Base-by-base conservation (phyloP, 257 asterid genomes). In the Thymus quinquecostatus region DNA sequence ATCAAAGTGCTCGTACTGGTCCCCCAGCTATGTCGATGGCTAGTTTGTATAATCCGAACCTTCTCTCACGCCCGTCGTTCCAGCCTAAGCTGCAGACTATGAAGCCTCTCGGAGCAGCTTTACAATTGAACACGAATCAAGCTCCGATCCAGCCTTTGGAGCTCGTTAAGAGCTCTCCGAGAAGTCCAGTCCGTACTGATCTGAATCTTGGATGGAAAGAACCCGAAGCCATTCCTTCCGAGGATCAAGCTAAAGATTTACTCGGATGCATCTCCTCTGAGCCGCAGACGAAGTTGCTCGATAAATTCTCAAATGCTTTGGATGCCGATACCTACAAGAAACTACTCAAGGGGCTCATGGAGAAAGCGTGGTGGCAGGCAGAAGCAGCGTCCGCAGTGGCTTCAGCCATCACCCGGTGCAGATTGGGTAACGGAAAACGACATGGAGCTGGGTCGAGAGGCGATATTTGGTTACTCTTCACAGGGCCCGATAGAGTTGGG, bases 301-400 rank as follows among this genome's bases (percentile, higher is more conserved):
- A 86, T 53, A 93, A 89, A 62, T 89, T 89, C 47, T 86, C 92
- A 2, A 78, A 80, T 64, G 85, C 87, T 32, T 76, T 85, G 78
- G 98, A 94, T 77, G 90, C 97, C 3, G 97, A 87, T 49, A 78
- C 93, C 0, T 95, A 86, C 85, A 95, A 95, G 69, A 92, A 86
- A 77, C 97, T 95, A 57, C 87, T 95, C 55, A 95, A 88, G 82
- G 98, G 96, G 57, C 91, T 95, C 47, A 92, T 88, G 98, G 98
- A 83, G 79, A 85, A 74, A 64, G 95, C 99, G 0, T 95, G 99
- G 99, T 95, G 99, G 99, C 99, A 95, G 74, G 89, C 88, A 1
- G 98, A 94, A 44, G 98, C 99, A 1, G 95, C 98, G 27, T 80
- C 95, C 0, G 86, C 87, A 0, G 87, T 95, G 49, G 98, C 99